Conservation (phyloP, 2,329 filamentous ascomycete species). For the Colletotrichum somersetense region DNA sequence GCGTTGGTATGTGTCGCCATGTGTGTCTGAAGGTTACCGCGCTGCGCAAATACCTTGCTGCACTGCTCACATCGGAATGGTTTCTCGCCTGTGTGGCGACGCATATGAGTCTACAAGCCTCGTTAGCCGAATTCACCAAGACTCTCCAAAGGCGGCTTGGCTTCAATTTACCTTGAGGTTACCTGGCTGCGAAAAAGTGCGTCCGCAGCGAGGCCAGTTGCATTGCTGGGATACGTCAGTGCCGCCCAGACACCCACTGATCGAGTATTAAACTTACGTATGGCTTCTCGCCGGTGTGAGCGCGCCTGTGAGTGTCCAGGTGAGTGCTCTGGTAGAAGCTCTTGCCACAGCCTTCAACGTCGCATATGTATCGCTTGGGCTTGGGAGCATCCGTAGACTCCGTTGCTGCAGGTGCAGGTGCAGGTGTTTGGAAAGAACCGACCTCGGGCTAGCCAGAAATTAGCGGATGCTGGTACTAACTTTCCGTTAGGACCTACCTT, state of each 20-base stretch:
- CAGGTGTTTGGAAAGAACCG: not conserved
- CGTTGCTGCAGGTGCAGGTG: not conserved
- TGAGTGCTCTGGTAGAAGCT: conserved; percentile 93
- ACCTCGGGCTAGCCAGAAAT: not conserved
- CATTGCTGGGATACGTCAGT: conserved; percentile 66
- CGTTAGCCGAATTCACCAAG: conserved; percentile 6
- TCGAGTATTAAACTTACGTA: conserved; percentile 73
- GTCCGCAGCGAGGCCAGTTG: conserved; percentile 78
- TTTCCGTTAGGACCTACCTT: not conserved
- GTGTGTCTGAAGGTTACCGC: conserved; percentile 87
- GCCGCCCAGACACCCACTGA: conserved; percentile 5
- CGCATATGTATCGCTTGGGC: conserved; percentile 78
- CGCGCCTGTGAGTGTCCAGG: conserved; percentile 87
- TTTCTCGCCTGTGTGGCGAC: conserved; percentile 87
- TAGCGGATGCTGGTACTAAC: not conserved
- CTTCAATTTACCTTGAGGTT: conserved; percentile 79
- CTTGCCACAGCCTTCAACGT: conserved; percentile 80
- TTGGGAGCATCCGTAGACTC: conserved; percentile 32
- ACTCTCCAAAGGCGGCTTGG: too few relatives aligned
- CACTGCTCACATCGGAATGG: conserved; percentile 86
- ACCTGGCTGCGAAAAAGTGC: conserved; percentile 88
- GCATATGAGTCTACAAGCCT: conserved; percentile 78
- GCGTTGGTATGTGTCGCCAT: conserved; percentile 81
- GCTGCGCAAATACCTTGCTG: conserved; percentile 85
- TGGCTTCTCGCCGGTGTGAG: conserved; percentile 91